phyloP scores from a whole-genome alignment of 2,329 filamentous ascomycete species.

The Boeremia lycopersici region DNA sequence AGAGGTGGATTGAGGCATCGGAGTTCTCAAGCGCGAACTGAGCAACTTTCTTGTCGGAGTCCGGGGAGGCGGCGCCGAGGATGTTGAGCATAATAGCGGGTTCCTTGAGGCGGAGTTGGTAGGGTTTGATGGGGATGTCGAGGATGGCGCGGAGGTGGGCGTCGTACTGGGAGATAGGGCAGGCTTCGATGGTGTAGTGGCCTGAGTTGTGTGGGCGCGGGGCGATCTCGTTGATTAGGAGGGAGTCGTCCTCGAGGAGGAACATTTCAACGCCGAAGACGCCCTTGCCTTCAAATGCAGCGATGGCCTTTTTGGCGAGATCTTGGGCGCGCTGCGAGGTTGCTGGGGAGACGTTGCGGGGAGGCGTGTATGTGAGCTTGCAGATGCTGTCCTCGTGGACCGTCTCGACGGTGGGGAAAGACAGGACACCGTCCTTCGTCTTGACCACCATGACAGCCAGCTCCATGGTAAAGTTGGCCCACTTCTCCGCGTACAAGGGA shows the following conservation, averaged over 20 bases:
- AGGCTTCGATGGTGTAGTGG: constrained; percentile 93
- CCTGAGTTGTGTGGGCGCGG: constrained; percentile 89
- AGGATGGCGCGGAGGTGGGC: constrained; percentile 87
- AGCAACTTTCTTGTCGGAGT: constrained; percentile 67
- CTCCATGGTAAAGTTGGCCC: constrained; percentile 83
- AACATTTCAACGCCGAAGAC: constrained; percentile 99
- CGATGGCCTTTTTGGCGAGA: constrained; percentile 79
- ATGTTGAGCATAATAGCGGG: constrained; percentile 80
- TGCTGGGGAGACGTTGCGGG: constrained; percentile 68
- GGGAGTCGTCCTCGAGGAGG: constrained; percentile 70
- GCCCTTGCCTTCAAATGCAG: constrained; percentile 82
- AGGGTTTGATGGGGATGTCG: constrained; percentile 61
- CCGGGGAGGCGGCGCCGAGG: constrained; percentile 69
- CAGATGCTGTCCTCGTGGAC: constrained; percentile 95
- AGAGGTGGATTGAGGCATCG: constrained; percentile 77
- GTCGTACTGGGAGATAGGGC: constrained; percentile 88
- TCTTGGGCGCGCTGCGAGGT: constrained; percentile 71
- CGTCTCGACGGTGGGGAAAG: constrained; percentile 92
- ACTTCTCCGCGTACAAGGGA: constrained; percentile 87
- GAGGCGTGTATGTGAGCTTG: constrained; percentile 87
- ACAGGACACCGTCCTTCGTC: constrained; percentile 73
- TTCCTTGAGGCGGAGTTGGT: constrained; percentile 63
- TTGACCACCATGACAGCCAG: constrained; percentile 94
- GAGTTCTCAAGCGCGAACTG: constrained; percentile 63
- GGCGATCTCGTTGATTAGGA: constrained; percentile 87